Evolutionary conservation across 2,329 filamentous ascomycete species (phyloP).

Genomic region (Phialemoniopsis sp.): DNA sequence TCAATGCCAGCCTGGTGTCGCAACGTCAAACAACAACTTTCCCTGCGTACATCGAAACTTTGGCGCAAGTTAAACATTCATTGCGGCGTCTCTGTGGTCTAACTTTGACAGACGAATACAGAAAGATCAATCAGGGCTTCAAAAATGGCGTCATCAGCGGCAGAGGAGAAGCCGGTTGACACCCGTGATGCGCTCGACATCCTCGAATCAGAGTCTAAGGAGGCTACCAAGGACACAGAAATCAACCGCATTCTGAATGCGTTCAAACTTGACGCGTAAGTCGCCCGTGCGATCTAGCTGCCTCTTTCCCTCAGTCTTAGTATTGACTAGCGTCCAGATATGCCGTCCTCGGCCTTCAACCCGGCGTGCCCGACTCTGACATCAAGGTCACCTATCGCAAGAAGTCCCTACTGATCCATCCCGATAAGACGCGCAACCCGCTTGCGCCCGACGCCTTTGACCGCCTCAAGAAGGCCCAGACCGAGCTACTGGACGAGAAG

Average conservation of each 20-base stretch:
- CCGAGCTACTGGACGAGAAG: constrained; percentile 90
- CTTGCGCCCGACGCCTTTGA: constrained; percentile 93
- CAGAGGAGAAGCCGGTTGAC: constrained; percentile 51
- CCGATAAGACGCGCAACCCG: constrained; percentile 93
- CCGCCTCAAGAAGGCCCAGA: constrained; percentile 91
- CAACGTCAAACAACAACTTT: too few species aligned
- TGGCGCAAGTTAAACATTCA: too few species aligned
- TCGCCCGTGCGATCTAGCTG: constrained; percentile 2
- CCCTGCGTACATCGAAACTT: too few species aligned
- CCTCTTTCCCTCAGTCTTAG: not conserved
- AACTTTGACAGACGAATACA: too few species aligned
- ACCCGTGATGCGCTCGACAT: constrained; percentile 66
- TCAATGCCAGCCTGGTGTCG: not conserved
- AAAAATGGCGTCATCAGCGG: constrained; percentile 26
- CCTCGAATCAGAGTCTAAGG: constrained; percentile 80
- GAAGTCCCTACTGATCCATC: constrained; percentile 98
- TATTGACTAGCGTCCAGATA: constrained; percentile 52
- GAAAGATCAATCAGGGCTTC: not conserved
- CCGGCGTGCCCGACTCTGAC: constrained; percentile 90
- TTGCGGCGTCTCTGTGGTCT: too few species aligned
- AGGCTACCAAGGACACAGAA: constrained; percentile 94
- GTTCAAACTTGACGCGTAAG: constrained; percentile 67
- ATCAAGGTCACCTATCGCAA: constrained; percentile 94
- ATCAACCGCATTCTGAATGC: constrained; percentile 91
- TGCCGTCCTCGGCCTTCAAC: constrained; percentile 90